Base-by-base conservation (phyloP, 2,329 filamentous ascomycete genomes). In the Talaromyces sp. region DNA sequence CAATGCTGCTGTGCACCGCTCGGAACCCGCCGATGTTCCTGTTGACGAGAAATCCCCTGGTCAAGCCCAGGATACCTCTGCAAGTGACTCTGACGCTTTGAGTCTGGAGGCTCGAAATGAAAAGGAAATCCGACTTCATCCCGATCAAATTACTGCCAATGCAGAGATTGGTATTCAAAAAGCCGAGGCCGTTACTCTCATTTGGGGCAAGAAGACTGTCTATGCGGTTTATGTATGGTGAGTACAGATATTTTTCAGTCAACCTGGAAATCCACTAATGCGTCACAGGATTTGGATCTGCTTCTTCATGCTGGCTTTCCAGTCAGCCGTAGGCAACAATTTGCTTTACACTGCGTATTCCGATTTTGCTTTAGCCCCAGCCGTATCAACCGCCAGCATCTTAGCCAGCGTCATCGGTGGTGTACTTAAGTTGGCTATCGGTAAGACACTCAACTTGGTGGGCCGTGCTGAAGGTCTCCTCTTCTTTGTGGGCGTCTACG, bases 361-460 rank as follows among this genome's bases (percentile, higher is more conserved):
- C 68, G 78, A 78, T 22, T 89, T 85, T 69, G 61, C 76, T 17
- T 74, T 36, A 77, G 88, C 75, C 79, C 85, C 58, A 69, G 85
- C 71, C 77, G 82, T 61, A 74, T 83, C 17, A 2, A 83, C 85
- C 2, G 83, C 85, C 17, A 77, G 78, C 58, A 84, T 89, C 67
- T 78, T 89, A 43, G 78, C 85, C 15, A 82, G 76, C 65, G 76
- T 88, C 47, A 83, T 89, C 36, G 82, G 82, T 38, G 87, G 85
- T 27, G 79, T 88, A 38, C 78, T 84, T 56, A 87, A 87, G 71
- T 79, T 90, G n/a, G 84, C 87, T 0, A 79, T 88, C 22, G 86
- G 86, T 63, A 89, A 89, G 72, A 79, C 87, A 3, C 77, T 89
- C 60, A 85, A 89, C 73, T 76, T 88, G 25, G 89, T 84, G 82